Percentiles rank a stretch among this genome's conserved stretches.
phyloP scores from a whole-genome alignment of 805 yeast species.

The Blastobotrys americana region DNA sequence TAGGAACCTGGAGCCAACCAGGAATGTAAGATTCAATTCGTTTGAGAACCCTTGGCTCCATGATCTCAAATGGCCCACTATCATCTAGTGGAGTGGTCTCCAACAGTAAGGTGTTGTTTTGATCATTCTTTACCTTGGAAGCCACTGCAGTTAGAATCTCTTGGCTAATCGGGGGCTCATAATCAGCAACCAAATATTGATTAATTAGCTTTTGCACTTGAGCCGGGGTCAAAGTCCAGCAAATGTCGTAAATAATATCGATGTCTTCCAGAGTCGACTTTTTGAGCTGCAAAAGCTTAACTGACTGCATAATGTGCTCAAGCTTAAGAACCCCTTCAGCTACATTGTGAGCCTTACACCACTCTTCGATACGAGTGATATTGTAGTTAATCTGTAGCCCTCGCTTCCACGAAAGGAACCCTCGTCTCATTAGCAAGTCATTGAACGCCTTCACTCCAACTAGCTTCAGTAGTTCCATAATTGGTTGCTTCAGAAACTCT shows the following conservation, averaged over 20 bases:
- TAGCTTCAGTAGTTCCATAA: slow-evolving; percentile 72
- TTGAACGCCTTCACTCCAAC: slow-evolving; percentile 93
- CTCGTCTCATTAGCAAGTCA: slow-evolving; percentile 89
- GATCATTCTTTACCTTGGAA: slow-evolving; percentile 31
- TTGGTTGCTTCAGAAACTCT: slow-evolving; percentile 75
- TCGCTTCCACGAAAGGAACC: slow-evolving; percentile 94
- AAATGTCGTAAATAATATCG: slow-evolving; percentile 86
- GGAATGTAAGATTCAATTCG: slow-evolving; percentile 70
- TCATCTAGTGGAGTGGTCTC: slow-evolving; percentile 36
- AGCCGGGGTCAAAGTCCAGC: slow-evolving; percentile 89
- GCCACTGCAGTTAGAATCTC: slow-evolving; percentile 77
- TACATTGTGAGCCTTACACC: slow-evolving; percentile 93
- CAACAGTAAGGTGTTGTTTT: slow-evolving; percentile 32
- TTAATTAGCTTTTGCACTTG: slow-evolving; percentile 89
- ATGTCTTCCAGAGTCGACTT: slow-evolving; percentile 86
- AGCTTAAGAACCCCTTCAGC: slow-evolving; percentile 80
- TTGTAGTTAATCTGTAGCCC: slow-evolving; percentile 95
- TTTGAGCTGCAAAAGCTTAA: slow-evolving; percentile 85
- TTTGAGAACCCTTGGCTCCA: slow-evolving; percentile 60
- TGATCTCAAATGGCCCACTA: slow-evolving; percentile 36
- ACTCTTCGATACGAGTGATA: slow-evolving; percentile 92
- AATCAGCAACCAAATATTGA: slow-evolving; percentile 86
- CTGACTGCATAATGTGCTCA: slow-evolving; percentile 84
- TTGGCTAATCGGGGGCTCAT: slow-evolving; percentile 85
- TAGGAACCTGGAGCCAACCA: slow-evolving; percentile 85